Evolutionary conservation across 192 early-diverging fungal species (phyloP), one percentile per base, ranked within the genome.

Genomic region (Gamsiella multidivaricata): DNA sequence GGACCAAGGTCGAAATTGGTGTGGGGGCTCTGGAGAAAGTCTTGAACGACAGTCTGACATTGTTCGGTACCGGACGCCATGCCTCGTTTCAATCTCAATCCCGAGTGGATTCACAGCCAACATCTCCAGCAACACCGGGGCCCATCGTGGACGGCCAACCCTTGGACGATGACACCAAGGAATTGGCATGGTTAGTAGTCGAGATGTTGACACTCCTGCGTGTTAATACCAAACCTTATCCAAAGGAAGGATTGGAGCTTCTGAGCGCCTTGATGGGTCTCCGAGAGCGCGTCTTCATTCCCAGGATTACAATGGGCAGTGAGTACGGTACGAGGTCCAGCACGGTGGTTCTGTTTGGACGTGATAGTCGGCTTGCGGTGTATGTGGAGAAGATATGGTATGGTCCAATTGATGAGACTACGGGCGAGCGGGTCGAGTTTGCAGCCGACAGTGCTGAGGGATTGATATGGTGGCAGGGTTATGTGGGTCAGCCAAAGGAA

Each of bases 1-100:
- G 85, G 85, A 28, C 33, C 22, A 86, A 86, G 34, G 80, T 86
- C 11, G 47, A 81, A 17, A 34, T 65, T 14, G 85, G 85, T 1
- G 34, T 50, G 23, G 26, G 79, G 2, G 55, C 68, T 0, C 50
- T 86, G 37, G 50, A 62, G 43, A 37, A 26, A 17, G 54, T 67
- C 31, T 23, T 86, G 28, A 63, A 74, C 36, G 6, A 71, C 17
- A 42, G 47, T 39, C 18, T 68, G 5, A 18, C 41, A 5, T 10
- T 78, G 14, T 78, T 78, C 58, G 74, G 74, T 3, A 58, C 53
- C 3, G 60, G 42, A 31, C 3, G 3, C n/a, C 52, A 53, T 51
- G 74, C 65, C 3, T 58, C 61, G n/a, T 47, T 59, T 5, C 59
- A 61, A 36, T 1, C 3, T 20, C 37, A 46, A 14, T 5, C 33